Percentiles rank a stretch among this genome's conserved stretches.
Evolutionary conservation across 2,329 filamentous ascomycete genomes (phyloP).

Genomic region (Stagonosporopsis vannaccii): DNA sequence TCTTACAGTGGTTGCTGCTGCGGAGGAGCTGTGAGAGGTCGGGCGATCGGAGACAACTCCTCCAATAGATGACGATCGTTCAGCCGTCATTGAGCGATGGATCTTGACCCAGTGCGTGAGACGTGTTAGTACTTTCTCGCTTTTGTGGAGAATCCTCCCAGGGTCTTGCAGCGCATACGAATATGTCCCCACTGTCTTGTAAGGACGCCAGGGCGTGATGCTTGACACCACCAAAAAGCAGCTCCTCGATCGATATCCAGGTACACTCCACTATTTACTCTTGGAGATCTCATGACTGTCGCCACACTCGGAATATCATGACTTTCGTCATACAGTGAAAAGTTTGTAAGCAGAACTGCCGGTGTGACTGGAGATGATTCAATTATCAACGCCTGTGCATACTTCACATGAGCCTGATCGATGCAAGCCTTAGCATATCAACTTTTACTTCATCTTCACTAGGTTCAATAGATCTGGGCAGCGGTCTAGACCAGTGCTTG

Average conservation of each 20-base stretch:
- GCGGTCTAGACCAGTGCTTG: background rate
- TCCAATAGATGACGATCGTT: background rate
- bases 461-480: background rate
- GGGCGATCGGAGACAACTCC: background rate
- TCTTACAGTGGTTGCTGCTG: background rate
- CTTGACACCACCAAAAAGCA: background rate
- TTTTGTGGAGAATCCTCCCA: background rate
- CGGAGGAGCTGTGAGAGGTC: background rate
- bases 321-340: background rate
- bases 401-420: background rate
- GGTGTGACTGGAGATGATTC: background rate
- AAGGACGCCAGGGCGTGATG: background rate
- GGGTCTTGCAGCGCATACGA: background rate
- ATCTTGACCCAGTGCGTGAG: background rate
- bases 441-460: background rate
- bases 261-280: background rate
- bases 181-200: background rate
- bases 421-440: no score
- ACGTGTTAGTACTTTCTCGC: background rate
- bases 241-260: background rate
- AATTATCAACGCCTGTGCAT: background rate
- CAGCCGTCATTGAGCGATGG: background rate
- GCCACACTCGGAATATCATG: background rate
- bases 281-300: background rate
- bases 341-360: background rate